These are phyloP conservation scores for Penicillium tannophilum DNA, from an alignment of 495 filamentous ascomycete genomes.

Conservation along the genomic window DNA sequence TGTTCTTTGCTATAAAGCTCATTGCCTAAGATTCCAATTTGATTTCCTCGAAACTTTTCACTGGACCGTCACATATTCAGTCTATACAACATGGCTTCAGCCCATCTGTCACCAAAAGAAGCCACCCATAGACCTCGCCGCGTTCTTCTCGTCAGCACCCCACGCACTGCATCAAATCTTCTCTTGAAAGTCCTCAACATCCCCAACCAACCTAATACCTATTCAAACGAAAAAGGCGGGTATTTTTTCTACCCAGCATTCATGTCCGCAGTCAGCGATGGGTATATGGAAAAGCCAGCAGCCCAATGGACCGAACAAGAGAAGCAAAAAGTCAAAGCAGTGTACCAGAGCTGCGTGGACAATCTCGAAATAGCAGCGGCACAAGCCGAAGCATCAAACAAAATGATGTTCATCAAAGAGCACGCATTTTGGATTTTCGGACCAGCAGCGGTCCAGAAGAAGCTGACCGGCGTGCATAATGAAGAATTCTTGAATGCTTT, in stretches of 20 bases:
- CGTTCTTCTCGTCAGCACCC: slow-evolving; percentile 31
- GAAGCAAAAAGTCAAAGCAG: slow-evolving; percentile 9
- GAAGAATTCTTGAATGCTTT: slow-evolving; percentile 18
- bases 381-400: slow-evolving; percentile 25
- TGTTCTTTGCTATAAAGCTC: not conserved
- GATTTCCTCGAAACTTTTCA: not conserved
- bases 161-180: slow-evolving; percentile 48
- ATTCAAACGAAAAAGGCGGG: slow-evolving; percentile 32
- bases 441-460: slow-evolving; percentile 11
- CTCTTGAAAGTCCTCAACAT: slow-evolving; percentile 41
- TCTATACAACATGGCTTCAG: not conserved
- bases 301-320: slow-evolving; percentile 31
- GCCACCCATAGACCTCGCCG: slow-evolving; percentile 5
- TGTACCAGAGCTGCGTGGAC: slow-evolving; percentile 26
- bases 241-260: slow-evolving; percentile 39
- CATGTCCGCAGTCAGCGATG: not conserved
- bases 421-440: slow-evolving; percentile 22
- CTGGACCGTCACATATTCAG: not conserved
- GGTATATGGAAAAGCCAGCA: slow-evolving; percentile 17
- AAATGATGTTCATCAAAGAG: slow-evolving; percentile 45
- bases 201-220: slow-evolving; percentile 35
- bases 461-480: slow-evolving; percentile 14
- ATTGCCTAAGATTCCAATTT: not conserved
- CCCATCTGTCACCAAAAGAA: not conserved
- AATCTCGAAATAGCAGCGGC: slow-evolving; percentile 28